Evolutionary conservation across 2,329 filamentous ascomycete species (phyloP), one percentile per base, ranked within the genome.

Genomic region (Pseudonectria buxi): DNA sequence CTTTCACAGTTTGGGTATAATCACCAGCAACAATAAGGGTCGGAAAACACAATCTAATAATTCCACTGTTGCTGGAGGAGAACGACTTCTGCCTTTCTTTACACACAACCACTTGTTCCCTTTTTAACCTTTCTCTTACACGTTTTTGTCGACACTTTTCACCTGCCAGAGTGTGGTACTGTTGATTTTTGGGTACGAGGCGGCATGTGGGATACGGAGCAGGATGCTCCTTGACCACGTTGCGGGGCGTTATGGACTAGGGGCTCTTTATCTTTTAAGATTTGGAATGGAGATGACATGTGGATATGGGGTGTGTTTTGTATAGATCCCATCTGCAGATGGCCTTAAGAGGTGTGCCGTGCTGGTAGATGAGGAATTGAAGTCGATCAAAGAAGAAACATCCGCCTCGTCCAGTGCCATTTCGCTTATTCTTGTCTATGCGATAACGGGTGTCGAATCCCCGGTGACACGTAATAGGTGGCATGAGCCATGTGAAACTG

Each of bases 261-360:
- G 43, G 47, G 41, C 30, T 32, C 18, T 22, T 22, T 9, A 37
- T 43, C 51, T 52, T 49, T 22, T 22, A 9, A 22, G 18, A 22
- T 22, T 22, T 22, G 18, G 18, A 22, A 22, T 40, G 49, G 49
- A 52, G 51, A 49, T 53, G 44, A 52, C 38, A 51, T 52, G 49
- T 51, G 49, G 50, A 43, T 41, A 52, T 37, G 49, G 49, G 52
- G 49, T 47, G 18, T 22, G 5, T 40, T 44, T 53, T 52, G 49
- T 52, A 52, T 52, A 52, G 49, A 52, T 53, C 52, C 44, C 32
- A 52, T 52, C 47, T 51, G 51, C 49, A 46, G 41, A 49, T 52
- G 52, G 49, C n/a, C n/a, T 22, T 22, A 45, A 40, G 39, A 52
- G 49, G 45, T 46, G 49, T 22, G 18, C 9, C 18, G 18, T n/a